Base-by-base conservation (phyloP, 768 basidiomycete species). In the Pleurotus sapidus region DNA sequence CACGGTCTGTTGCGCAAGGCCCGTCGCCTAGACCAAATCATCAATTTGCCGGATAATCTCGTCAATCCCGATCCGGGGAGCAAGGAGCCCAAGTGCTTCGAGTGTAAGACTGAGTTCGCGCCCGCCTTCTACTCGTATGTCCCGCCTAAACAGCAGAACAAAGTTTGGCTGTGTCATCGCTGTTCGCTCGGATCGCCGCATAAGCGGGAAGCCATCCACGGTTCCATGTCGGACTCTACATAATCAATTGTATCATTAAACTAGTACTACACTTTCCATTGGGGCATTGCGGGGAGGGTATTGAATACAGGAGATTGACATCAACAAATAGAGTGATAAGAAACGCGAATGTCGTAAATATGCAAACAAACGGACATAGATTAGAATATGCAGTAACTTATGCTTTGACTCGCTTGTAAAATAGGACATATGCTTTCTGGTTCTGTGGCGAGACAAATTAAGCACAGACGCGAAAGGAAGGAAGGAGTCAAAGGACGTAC, bases 1-100 rank as follows among this genome's bases (percentile, higher is more conserved):
- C 93, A 96, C 68, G 90, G 86, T 2, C 80, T 95, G 5, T 81
- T 97, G 23, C 90, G 96, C 50, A 95, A 95, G 71, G 95, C 95
- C 6, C 84, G 84, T 15, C 84, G 93, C 15, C 77, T 98, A 17
- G 96, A 98, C 66, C 73, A 75, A 27, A 77, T 92, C 46, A 74
- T 94, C 60, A 82, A 82, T 61, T 66, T 72, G 34, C 79, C 76
- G 58, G 63, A 68, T 46, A 59, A 62, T 2, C 59, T 65, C 8
- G 61, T 66, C 53, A 62, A 57, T 9, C 60, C 63, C 9, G 46
- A 59, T 12, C 56, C 66, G 2, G 15, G 20, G 37, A 42, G 37
- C 51, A 54, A 54, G 15, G 77, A 80, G 18, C 76, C 77, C 24
- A 72, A 77, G 63, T 94, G 91, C 66, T 73, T 72, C 60, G 71